Conservation (phyloP, 2,329 filamentous ascomycete species). For the Trichophyton benhamiae region DNA sequence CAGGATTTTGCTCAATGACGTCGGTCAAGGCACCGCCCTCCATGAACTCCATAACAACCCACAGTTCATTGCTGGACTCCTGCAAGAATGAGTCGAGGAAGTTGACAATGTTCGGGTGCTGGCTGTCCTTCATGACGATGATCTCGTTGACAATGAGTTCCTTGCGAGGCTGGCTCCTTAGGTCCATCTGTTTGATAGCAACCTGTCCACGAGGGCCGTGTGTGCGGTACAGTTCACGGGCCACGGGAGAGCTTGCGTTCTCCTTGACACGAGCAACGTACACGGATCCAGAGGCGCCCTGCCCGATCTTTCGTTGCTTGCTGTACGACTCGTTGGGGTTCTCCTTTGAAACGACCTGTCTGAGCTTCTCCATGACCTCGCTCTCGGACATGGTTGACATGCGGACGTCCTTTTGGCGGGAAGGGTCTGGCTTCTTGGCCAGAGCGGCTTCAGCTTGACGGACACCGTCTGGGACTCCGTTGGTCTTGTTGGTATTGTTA, state of each 20-base stretch:
- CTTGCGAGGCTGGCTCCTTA: slow-evolving; percentile 91
- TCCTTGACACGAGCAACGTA: slow-evolving; percentile 96
- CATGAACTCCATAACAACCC: slow-evolving; percentile 99
- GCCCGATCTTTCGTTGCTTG: slow-evolving; percentile 99
- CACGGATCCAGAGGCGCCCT: slow-evolving; percentile 93
- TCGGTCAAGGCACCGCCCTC: slow-evolving; percentile 94
- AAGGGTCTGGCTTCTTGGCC: slow-evolving; percentile 64
- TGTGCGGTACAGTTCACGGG: slow-evolving; percentile 62
- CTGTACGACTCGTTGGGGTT: slow-evolving; percentile 91
- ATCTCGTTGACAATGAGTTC: slow-evolving; percentile 99
- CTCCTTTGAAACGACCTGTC: slow-evolving; percentile 89
- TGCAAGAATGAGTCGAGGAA: slow-evolving; percentile 94
- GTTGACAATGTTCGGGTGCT: slow-evolving; percentile 97
- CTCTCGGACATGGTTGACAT: slow-evolving; percentile 98
- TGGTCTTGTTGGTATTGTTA: slow-evolving; percentile 21
- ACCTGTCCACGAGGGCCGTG: slow-evolving; percentile 78
- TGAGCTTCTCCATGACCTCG: slow-evolving; percentile 92
- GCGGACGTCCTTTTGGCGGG: slow-evolving; percentile 75
- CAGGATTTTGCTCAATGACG: slow-evolving; percentile 94
- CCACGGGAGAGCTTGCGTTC: slow-evolving; percentile 65
- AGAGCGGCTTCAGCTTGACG: slow-evolving; percentile 85
- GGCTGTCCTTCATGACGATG: slow-evolving; percentile 99
- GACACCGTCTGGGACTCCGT: slow-evolving; percentile 48
- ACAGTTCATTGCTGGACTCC: slow-evolving; percentile 89
- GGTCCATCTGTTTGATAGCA: slow-evolving; percentile 99